These are phyloP conservation scores for Adenanthera pavonina DNA, from an alignment of 306 rosid species.

Conservation along the genomic window DNA sequence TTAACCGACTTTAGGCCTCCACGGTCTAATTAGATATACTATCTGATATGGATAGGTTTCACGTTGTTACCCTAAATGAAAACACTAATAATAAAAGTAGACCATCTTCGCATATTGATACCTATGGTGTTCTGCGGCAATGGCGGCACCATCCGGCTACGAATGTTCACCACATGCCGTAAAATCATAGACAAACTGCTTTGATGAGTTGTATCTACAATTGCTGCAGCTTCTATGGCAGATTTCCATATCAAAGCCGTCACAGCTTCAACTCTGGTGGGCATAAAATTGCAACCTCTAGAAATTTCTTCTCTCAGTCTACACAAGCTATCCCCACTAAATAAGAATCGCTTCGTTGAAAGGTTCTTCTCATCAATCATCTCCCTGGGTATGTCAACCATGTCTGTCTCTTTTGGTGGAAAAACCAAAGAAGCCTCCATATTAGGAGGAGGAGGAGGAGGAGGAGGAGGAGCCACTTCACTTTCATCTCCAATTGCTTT, in stretches of 20 bases:
- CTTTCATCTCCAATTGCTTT: neutral
- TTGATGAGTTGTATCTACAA: neutral
- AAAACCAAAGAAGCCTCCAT: neutral
- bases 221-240: neutral
- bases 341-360: neutral
- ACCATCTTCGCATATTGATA: neutral
- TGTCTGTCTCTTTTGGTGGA: conserved; percentile 5
- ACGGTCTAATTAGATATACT: too few species aligned
- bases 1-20: too few species aligned
- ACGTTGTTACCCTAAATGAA: too few species aligned
- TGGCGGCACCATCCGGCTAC: too few species aligned
- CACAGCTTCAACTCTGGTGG: conserved; percentile 12
- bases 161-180: conserved; percentile 15
- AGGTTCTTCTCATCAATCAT: neutral
- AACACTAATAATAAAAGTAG: too few species aligned
- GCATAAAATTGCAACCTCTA: neutral
- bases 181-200: neutral
- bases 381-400: neutral
- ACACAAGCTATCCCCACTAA: neutral
- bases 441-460: neutral
- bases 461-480: too few species aligned
- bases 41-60: too few species aligned
- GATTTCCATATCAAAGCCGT: conserved; percentile 29
- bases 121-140: too few species aligned
- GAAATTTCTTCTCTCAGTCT: neutral